Base-by-base conservation (phyloP, 2,329 filamentous ascomycete species). In the Exophiala phaeomuriformis region DNA sequence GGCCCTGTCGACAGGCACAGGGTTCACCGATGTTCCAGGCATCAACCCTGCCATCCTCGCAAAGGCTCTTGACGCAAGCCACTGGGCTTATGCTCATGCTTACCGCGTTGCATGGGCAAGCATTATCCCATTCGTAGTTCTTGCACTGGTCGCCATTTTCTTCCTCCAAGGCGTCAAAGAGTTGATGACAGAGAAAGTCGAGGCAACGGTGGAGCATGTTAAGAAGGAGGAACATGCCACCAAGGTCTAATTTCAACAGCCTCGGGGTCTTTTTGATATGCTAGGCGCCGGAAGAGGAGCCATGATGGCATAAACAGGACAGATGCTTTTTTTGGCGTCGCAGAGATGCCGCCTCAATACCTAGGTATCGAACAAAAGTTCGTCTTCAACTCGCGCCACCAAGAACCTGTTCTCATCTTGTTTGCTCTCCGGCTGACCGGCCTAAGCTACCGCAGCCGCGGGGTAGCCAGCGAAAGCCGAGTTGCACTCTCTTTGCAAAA, bases 181-280 rank as follows among this genome's bases (percentile, higher is more conserved):
- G 44, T 63, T 78, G 43, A 78, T 78, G 75, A 78, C 75, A 10
- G 76, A 78, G 57, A 72, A 76, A 64, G 72, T 79, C 3, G 76
- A 79, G 63, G 76, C 75, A 28, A 77, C 74, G 1, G 74, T 78
- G 5, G 76, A 79, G 62, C 68, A 55, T 45, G 48, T 53, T 9
- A 19, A 47, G 19, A 47, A 39, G 12, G 35, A 45, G 7, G 56
- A 52, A 32, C 7, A 32, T 19, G n/a, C 29, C 41, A 43, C 2
- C 41, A 43, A 43, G n/a, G 28, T 12, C 19, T 29, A 27, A 43
- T 5, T 27, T 29, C 33, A n/a, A 36, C n/a, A 36, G n/a, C n/a
- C 33, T 36, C n/a, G 7, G 33, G 33, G 2, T 7, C 33, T n/a
- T 19, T 19, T 19, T 19, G 19, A 19, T 19, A 19, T 19, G 19